Evolutionary conservation across 306 rosid species (phyloP).

Genomic region (Quercus dentata): DNA sequence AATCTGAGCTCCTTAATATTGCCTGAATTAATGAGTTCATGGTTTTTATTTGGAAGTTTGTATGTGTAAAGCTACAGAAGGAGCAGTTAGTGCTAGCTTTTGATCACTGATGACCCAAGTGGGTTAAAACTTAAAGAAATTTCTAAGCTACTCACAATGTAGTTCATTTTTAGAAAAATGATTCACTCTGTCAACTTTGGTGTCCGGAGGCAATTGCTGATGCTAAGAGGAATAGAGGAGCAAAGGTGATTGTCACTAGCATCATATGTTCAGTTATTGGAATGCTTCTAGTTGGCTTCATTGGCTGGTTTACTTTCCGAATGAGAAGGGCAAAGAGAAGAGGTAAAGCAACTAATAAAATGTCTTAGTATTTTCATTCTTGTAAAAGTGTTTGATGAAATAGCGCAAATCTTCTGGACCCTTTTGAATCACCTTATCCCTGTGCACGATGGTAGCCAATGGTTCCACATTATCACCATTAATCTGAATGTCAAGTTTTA

Average conservation of each 20-base stretch:
- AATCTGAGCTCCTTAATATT: neutral
- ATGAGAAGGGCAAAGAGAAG: conserved; percentile 5
- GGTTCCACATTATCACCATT: too few relatives aligned
- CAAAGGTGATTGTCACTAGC: neutral
- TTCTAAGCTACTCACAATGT: neutral
- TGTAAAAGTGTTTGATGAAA: neutral
- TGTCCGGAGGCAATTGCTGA: conserved; percentile 14
- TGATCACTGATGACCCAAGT: neutral
- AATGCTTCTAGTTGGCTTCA: conserved; percentile 3
- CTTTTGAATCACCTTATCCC: too few relatives aligned
- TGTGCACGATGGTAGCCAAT: too few relatives aligned
- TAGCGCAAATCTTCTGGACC: neutral
- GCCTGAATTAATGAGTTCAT: too few relatives aligned
- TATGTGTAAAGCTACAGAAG: too few relatives aligned
- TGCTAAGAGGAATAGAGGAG: conserved; percentile 14
- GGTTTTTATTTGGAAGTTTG: too few relatives aligned
- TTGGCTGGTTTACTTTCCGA: neutral
- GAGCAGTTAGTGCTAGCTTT: neutral
- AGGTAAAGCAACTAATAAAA: neutral
- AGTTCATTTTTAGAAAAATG: neutral
- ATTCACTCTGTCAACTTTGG: neutral
- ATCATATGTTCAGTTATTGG: neutral
- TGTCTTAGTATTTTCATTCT: neutral
- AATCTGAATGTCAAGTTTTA: too few relatives aligned
- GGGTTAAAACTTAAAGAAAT: neutral